A percentile compares a stretch with the other conserved stretches of the same genome.
These are phyloP conservation scores for Salvia miltiorrhiza DNA, from an alignment of 257 asterid species.

Conservation along the genomic window DNA sequence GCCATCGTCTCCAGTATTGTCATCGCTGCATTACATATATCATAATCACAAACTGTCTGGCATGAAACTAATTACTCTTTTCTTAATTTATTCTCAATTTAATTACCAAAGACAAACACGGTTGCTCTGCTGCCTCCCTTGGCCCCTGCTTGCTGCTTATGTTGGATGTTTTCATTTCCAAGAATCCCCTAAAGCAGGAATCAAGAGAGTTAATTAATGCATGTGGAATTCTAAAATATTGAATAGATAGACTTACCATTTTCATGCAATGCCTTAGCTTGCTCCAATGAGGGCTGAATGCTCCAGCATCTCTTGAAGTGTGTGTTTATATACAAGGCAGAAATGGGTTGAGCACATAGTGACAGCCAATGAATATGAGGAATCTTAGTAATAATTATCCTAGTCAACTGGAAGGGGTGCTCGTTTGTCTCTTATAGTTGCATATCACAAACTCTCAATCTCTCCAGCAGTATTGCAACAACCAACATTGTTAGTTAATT, in stretches of 20 bases:
- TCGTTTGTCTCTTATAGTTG: not conserved
- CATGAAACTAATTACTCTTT: not conserved
- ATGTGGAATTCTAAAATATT: no score
- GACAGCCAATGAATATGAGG: not conserved
- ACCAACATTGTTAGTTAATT: not conserved
- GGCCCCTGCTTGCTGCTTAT: not conserved
- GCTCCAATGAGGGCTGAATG: not conserved
- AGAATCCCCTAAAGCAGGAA: not conserved
- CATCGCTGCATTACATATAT: slow-evolving; percentile 34
- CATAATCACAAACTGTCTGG: not conserved
- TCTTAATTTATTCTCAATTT: not conserved
- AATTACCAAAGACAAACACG: not conserved
- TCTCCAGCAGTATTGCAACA: not conserved
- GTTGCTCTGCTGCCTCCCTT: slow-evolving; percentile 7
- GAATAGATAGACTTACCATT: not conserved
- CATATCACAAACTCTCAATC: not conserved
- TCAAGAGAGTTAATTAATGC: no score
- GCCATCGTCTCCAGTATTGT: slow-evolving; percentile 50
- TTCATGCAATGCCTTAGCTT: not conserved
- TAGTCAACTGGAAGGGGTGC: not conserved
- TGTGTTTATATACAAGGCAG: not conserved
- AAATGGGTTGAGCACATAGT: not conserved
- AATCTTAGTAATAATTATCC: slow-evolving; percentile 1
- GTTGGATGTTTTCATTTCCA: not conserved
- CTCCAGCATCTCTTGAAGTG: not conserved